These are phyloP conservation scores for Lactuca saligna DNA, from an alignment of 129 eudicot genomes.

Conservation along the genomic window DNA sequence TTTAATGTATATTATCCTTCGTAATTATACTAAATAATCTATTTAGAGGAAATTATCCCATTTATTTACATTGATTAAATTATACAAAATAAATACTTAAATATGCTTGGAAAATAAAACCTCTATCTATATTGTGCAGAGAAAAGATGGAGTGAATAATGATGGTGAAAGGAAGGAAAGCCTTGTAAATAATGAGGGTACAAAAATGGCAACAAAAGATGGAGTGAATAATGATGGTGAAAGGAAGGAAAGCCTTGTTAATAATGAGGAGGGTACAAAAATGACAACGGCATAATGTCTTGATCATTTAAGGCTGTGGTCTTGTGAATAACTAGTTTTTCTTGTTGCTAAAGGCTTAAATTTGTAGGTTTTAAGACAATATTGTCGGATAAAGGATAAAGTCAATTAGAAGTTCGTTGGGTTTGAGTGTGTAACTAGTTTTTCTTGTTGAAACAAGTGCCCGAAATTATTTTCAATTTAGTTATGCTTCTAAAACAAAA, in stretches of 20 bases:
- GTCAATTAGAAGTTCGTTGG: background rate
- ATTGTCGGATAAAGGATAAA: background rate
- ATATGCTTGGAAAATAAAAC: no score
- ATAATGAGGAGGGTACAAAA: constrained; percentile 16
- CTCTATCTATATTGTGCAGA: constrained; percentile 9
- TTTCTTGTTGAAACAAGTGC: no score
- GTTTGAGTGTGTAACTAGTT: background rate
- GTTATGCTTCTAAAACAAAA: no score
- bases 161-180: constrained; percentile 9
- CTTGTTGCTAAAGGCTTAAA: background rate
- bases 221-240: background rate
- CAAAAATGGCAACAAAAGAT: constrained; percentile 11
- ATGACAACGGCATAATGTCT: background rate
- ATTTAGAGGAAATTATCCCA: no score
- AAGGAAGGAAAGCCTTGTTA: constrained; percentile 16
- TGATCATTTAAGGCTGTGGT: background rate
- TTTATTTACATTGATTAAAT: background rate
- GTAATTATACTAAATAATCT: no score
- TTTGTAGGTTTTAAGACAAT: background rate
- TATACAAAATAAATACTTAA: no score
- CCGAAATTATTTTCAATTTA: background rate
- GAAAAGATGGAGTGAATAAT: constrained; percentile 7
- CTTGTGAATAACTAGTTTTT: background rate
- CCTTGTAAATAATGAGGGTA: constrained; percentile 19
- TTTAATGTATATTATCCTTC: no score